Conservation (phyloP, 108 stramenopile genomes). For the Discostella pseudostelligera region DNA sequence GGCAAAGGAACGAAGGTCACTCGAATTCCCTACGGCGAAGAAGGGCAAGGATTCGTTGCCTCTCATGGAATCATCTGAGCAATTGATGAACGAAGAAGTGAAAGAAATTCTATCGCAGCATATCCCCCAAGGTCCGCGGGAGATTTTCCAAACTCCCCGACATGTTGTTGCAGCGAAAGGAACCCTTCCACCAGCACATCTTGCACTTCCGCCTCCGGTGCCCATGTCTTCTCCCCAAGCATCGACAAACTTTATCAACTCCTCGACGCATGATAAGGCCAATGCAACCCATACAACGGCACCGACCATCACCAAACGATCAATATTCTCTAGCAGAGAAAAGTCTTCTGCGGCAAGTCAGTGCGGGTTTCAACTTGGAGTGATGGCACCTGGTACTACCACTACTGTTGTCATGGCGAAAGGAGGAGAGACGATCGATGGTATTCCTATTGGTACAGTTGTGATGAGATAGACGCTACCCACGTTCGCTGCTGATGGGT, state of each 20-base stretch:
- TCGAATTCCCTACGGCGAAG: not conserved
- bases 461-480: slow-evolving; percentile 6
- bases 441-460: slow-evolving; percentile 29
- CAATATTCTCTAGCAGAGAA: slow-evolving; percentile 27
- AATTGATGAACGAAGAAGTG: slow-evolving; percentile 8
- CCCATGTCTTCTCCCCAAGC: slow-evolving; percentile 15
- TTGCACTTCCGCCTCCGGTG: not conserved
- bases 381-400: slow-evolving; percentile 23
- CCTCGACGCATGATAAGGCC: not conserved
- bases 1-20: slow-evolving; percentile 12
- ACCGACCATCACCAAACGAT: slow-evolving; percentile 17
- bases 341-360: slow-evolving; percentile 14
- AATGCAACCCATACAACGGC: not conserved
- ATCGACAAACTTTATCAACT: slow-evolving; percentile 6
- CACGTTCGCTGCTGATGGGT: too few species aligned
- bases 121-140: slow-evolving; percentile 13
- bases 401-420: slow-evolving; percentile 19
- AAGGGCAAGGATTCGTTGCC: not conserved
- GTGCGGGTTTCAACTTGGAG: slow-evolving; percentile 8
- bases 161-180: not conserved
- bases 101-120: slow-evolving; percentile 15
- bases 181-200: not conserved
- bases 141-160: slow-evolving; percentile 11
- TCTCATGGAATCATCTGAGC: not conserved
- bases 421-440: slow-evolving; percentile 34